These are phyloP conservation scores for Tylopilus felleus DNA, from an alignment of 768 basidiomycete species.

Conservation along the genomic window DNA sequence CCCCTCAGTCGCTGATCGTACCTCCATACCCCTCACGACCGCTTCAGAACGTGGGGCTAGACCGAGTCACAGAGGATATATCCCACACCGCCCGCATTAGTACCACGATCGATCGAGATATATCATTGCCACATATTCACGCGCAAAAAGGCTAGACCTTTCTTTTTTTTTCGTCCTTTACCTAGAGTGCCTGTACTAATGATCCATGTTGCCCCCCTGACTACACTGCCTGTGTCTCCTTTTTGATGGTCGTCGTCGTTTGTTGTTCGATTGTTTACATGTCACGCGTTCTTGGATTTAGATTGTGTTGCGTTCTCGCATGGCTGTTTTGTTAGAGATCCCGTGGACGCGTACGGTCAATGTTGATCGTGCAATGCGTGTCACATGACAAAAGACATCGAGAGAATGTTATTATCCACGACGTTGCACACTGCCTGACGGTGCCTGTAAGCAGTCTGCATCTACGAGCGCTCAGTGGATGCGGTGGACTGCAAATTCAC, in stretches of 20 bases:
- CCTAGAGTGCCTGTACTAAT: conserved; percentile 12
- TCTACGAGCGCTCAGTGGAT: no score
- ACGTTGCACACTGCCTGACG: no score
- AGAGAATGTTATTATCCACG: no score
- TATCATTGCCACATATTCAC: conserved; percentile 2
- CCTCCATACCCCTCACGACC: not conserved
- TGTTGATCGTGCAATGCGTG: no score
- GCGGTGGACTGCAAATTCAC: no score
- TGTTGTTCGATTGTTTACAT: not conserved
- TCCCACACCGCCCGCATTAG: not conserved
- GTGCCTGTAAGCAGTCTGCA: no score
- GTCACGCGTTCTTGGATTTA: not conserved
- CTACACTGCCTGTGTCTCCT: not conserved
- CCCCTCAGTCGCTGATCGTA: not conserved
- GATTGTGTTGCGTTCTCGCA: not conserved
- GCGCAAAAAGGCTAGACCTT: conserved; percentile 1
- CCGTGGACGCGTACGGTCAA: not conserved
- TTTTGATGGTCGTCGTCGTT: not conserved
- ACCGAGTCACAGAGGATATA: conserved; percentile 7
- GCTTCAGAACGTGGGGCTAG: conserved; percentile 5
- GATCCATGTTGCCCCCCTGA: not conserved
- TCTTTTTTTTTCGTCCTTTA: not conserved
- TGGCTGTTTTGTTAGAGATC: not conserved
- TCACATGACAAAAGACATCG: no score
- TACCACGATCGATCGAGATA: conserved; percentile 3